phyloP scores from a whole-genome alignment of 139 green algal species.

The Medakamo hakoo region DNA sequence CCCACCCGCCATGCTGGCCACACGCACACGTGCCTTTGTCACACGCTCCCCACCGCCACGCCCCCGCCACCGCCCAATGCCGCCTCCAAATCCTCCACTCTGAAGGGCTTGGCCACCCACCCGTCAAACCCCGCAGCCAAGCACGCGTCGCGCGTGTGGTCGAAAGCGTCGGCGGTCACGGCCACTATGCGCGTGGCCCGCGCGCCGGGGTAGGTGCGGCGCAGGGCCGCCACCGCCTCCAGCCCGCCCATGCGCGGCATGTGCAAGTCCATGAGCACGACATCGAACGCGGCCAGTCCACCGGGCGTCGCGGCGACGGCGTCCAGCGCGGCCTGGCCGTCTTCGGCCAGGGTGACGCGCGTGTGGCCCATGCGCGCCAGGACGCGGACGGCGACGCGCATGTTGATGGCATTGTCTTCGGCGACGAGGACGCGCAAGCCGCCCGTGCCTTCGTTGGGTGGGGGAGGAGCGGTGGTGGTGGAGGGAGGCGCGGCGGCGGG shows the following conservation, averaged over 20 bases:
- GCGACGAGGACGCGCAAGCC: constrained; percentile 41
- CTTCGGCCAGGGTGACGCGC: constrained; percentile 20
- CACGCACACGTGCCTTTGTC: too few relatives aligned
- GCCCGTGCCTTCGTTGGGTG: neutral
- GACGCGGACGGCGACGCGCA: constrained; percentile 52
- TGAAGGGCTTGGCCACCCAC: constrained; percentile 67
- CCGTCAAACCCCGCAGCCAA: constrained; percentile 48
- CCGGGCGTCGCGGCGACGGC: constrained; percentile 21
- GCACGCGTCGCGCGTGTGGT: constrained; percentile 53
- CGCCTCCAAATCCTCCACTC: constrained; percentile 47
- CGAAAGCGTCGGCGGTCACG: constrained; percentile 63
- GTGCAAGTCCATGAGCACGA: constrained; percentile 79
- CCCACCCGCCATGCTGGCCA: too few relatives aligned
- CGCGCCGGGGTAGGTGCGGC: constrained; percentile 19
- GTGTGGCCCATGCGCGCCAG: constrained; percentile 36
- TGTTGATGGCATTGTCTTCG: constrained; percentile 73
- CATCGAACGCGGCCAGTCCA: constrained; percentile 47
- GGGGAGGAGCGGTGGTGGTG: too few relatives aligned
- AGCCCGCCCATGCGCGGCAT: constrained; percentile 74
- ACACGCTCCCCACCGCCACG: too few relatives aligned
- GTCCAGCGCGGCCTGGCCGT: constrained; percentile 30
- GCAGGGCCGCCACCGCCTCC: constrained; percentile 38
- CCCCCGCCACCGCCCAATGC: too few relatives aligned
- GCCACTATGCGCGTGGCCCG: constrained; percentile 35
- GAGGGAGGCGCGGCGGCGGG: too few relatives aligned